Conservation (phyloP, 352 stramenopile genomes). For the Phytophthora podocarpi region DNA sequence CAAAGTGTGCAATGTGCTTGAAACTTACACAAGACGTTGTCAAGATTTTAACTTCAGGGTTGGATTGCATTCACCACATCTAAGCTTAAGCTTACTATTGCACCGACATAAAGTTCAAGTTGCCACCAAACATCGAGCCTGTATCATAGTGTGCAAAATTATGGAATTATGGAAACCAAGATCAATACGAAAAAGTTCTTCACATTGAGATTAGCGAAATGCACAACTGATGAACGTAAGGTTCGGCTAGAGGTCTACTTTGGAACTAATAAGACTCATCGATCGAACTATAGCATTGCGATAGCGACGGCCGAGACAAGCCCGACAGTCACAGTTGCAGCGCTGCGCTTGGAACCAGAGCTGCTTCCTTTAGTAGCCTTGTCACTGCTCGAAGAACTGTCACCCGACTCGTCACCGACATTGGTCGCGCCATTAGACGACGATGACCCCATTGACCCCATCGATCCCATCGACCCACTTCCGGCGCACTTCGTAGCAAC, state of each 20-base stretch:
- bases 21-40: too few relatives aligned
- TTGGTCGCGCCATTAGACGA: slow-evolving; percentile 1
- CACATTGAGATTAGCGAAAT: slow-evolving; percentile 3
- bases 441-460: slow-evolving; percentile 4
- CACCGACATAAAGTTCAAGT: too few relatives aligned
- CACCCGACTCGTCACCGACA: slow-evolving; percentile 24
- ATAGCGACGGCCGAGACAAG: neutral
- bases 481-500: slow-evolving; percentile 3
- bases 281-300: slow-evolving; percentile 6
- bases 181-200: too few relatives aligned
- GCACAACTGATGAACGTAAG: neutral
- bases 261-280: too few relatives aligned
- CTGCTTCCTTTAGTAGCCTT: slow-evolving; percentile 7
- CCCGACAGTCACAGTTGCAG: slow-evolving; percentile 7
- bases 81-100: too few relatives aligned
- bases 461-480: slow-evolving; percentile 17
- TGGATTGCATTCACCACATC: too few relatives aligned
- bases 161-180: too few relatives aligned
- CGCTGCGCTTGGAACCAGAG: slow-evolving; percentile 3
- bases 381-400: slow-evolving; percentile 10
- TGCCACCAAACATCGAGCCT: too few relatives aligned
- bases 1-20: too few relatives aligned
- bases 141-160: too few relatives aligned
- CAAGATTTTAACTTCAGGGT: too few relatives aligned
- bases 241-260: neutral